Evolutionary conservation across 495 filamentous ascomycete species (phyloP), one percentile per base, ranked within the genome.

Genomic region (Xylaria acuta): DNA sequence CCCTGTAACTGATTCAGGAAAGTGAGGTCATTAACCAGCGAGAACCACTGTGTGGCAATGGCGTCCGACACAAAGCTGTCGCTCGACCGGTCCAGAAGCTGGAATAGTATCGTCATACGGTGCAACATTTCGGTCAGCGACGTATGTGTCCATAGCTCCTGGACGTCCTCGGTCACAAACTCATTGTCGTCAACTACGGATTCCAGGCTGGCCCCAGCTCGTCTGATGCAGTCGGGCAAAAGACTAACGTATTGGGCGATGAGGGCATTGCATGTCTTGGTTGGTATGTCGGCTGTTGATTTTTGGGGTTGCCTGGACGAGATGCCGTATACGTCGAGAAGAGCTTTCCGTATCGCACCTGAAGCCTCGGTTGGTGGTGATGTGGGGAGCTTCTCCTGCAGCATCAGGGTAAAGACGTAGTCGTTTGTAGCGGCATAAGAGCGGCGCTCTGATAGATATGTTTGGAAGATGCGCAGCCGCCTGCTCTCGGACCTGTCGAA

Each of bases 101-200:
- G 85, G 70, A 97, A 93, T 53, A 94, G 78, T 14, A 94, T 82
- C 43, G 94, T 89, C 83, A 97, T 82, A 49, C 91, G 86, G 76
- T 94, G 91, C 45, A 91, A 82, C 25, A 91, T 85, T 77, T 95
- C 92, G 40, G 90, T 86, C 45, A 94, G 81, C 30, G 88, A 82
- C 18, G 84, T 88, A 60, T 86, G 87, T 20, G 82, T 80, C 91
- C 92, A 96, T 66, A 87, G 82, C 27, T 87, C 79, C 74, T 91
- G 88, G 32, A 90, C 76, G 51, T 88, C 85, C 18, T 86, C 84
- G 36, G 76, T 81, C 18, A 79, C 38, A 8, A 84, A 34, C 8
- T 63, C 54, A 8, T 75, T 70, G 34, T 84, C 81, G 12, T 74
- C 64, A 27, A 79, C 72, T 1, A 75, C 65, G 5, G 62, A 62